Percentiles rank a stretch among this genome's conserved stretches.
Evolutionary conservation across 1,284 basidiomycete genomes (phyloP).

Genomic region (Ganoderma multipileum): DNA sequence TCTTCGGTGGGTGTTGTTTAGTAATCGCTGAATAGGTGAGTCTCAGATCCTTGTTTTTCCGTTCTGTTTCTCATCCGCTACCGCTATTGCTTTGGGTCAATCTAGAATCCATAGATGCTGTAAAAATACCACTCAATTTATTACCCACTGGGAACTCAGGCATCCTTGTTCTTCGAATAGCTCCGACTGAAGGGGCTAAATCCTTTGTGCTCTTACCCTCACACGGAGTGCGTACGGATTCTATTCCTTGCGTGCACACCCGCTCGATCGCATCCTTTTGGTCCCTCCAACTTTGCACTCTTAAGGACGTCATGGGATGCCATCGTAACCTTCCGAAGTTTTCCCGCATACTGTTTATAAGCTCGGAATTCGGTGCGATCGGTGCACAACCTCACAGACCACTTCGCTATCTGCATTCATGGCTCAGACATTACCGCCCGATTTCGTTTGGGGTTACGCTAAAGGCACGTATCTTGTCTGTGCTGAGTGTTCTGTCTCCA

Average conservation of each 20-base stretch:
- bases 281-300: not conserved
- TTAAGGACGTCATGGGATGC: constrained; percentile 2
- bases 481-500: not conserved
- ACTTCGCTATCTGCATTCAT: constrained; percentile 11
- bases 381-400: not conserved
- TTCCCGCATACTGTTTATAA: constrained; percentile 19
- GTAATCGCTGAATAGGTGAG: constrained; percentile 34
- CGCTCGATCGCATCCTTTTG: too few relatives aligned
- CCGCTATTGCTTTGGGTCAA: not conserved
- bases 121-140: not conserved
- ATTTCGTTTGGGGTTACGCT: constrained; percentile 41
- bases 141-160: not conserved
- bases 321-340: constrained; percentile 16
- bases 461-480: constrained; percentile 31
- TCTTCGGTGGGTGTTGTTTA: constrained; percentile 40
- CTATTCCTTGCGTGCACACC: not conserved
- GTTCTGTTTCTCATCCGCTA: constrained; percentile 3
- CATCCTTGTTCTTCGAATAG: not conserved
- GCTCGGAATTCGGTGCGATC: not conserved
- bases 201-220: not conserved
- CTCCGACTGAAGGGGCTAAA: not conserved
- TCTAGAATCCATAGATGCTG: not conserved
- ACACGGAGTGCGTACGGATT: not conserved
- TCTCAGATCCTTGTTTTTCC: not conserved
- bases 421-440: constrained; percentile 33